Base-by-base conservation (phyloP, 139 green algal species). In the Zygnema cylindricum region DNA sequence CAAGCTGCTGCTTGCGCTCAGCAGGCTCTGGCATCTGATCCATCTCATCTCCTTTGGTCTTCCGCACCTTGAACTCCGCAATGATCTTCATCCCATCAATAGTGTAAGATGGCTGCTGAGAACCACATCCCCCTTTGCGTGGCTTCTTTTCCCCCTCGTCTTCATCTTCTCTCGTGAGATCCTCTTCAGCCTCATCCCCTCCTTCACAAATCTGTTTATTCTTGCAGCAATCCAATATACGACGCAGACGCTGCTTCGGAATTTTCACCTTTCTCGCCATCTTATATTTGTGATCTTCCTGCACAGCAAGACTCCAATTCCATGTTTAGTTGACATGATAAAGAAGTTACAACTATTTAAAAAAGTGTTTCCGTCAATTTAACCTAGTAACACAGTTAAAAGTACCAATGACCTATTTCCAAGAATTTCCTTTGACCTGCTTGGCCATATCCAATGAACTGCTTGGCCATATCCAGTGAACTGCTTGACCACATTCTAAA, bases 1-100 rank as follows among this genome's bases (percentile, higher is more conserved):
- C 95, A 55, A 99, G 89, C 90, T 98, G 94, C 95, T 98, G 93
- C 81, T 90, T 90, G 2, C 69, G 35, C 79, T 93, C 91, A 0
- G 33, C 88, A 55, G 91, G 83, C n/a, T 92, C 88, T 1, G 86
- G 86, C 41, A 92, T 89, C 49, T 86, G 63, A 71, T 94, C 87
- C 71, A 92, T 90, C 33, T 92, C 69, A 33, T 95, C 93, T 69
- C 95, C 69, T n/a, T 97, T 94, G 0, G 92, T 63, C 16, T 91
- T 93, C 91, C 97, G 98, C 30, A 93, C 88, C 86, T 95, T 94
- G 85, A 98, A 99, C 93, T 99, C 97, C 1, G 94, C 93, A 82
- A 96, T 92, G 81, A 99, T 96, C 75, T 96, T 97, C 88, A 98
- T 95, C 75, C 93, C 93, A 30, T 97, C 93, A 76, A 98, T 79